phyloP scores from a whole-genome alignment of 768 basidiomycete genomes.

The Pleurotus tuoliensis region DNA sequence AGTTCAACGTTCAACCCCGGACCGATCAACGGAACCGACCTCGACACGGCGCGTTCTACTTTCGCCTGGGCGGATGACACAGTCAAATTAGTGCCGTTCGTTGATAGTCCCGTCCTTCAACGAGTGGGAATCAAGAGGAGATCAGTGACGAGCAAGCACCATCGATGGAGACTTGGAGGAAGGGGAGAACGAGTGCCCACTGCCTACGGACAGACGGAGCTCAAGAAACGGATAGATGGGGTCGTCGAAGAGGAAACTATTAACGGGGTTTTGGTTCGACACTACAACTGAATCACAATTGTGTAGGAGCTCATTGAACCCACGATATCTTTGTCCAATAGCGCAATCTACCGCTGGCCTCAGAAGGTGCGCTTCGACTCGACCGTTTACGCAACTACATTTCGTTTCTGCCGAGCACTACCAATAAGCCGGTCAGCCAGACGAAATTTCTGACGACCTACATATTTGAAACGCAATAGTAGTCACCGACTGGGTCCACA shows the following conservation, averaged over 20 bases:
- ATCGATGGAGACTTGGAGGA: conserved; percentile 51
- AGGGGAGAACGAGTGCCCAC: conserved; percentile 46
- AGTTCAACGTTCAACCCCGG: conserved; percentile 42
- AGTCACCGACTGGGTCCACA: no score
- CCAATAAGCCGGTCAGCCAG: no score
- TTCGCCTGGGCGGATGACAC: conserved; percentile 48
- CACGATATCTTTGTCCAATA: no score
- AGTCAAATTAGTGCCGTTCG: conserved; percentile 39
- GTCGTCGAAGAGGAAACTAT: conserved; percentile 53
- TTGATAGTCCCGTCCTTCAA: conserved; percentile 46
- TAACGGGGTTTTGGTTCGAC: conserved; percentile 51
- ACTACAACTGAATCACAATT: conserved; percentile 39
- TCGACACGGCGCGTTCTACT: conserved; percentile 59
- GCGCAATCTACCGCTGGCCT: no score
- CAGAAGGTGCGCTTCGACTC: no score
- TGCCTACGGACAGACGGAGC: conserved; percentile 46
- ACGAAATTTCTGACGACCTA: no score
- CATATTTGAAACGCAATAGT: no score
- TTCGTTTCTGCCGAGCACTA: no score
- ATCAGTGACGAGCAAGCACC: conserved; percentile 38
- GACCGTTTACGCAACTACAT: no score
- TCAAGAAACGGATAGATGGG: conserved; percentile 35
- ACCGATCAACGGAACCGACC: conserved; percentile 44
- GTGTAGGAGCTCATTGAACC: no score
- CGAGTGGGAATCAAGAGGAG: conserved; percentile 34